Conservation (phyloP, 805 yeast genomes). For the Debaryomyces prosopidis region DNA sequence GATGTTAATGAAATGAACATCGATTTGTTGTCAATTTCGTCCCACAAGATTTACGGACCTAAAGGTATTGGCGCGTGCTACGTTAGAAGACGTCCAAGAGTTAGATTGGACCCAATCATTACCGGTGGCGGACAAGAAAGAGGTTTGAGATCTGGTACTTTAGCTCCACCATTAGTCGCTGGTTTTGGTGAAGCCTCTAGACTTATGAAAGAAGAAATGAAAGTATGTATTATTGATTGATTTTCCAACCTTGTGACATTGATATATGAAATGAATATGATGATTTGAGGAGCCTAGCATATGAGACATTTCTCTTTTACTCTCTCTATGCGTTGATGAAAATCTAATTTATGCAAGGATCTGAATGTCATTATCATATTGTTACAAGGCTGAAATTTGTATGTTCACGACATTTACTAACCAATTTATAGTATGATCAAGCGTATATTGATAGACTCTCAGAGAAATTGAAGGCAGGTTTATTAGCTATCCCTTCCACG, state of each 20-base stretch:
- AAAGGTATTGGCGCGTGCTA: conserved; percentile 96
- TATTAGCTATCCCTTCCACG: conserved; percentile 83
- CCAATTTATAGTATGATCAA: conserved; percentile 50
- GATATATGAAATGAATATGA: not conserved
- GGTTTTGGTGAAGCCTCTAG: conserved; percentile 99
- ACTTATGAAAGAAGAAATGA: conserved; percentile 71
- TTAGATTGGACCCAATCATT: conserved; percentile 90
- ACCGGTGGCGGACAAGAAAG: conserved; percentile 99
- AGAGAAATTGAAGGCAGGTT: conserved; percentile 66
- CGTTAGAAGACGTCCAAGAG: conserved; percentile 97
- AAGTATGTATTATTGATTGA: conserved; percentile 14
- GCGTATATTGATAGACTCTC: conserved; percentile 72
- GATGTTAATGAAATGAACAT: conserved; percentile 94
- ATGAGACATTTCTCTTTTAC: not conserved
- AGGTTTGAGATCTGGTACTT: conserved; percentile 94
- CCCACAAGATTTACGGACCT: conserved; percentile 97
- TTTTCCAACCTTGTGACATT: not conserved
- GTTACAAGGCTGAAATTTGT: not conserved
- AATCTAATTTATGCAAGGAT: conserved; percentile 18
- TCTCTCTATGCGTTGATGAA: conserved; percentile 3
- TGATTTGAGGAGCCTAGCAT: not conserved
- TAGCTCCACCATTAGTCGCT: conserved; percentile 93
- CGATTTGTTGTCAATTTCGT: conserved; percentile 89
- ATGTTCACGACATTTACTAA: conserved; percentile 1
- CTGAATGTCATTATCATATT: conserved; percentile 7